Evolutionary conservation across 1,284 basidiomycete species (phyloP).

Genomic region (Lentinus polychrous): DNA sequence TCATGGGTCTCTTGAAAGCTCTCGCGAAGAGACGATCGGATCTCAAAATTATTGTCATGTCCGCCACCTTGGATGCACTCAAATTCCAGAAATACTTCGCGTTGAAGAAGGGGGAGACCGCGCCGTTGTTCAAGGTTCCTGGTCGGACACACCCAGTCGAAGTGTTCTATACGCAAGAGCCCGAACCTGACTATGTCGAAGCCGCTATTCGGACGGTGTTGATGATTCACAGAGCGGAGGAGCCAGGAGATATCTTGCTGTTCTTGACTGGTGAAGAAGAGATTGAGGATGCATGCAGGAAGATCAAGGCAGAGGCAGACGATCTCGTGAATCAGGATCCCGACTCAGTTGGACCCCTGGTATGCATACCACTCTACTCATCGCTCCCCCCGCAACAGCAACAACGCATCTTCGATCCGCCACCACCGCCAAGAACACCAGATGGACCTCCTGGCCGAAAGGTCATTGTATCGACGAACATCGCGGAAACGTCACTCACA

Average conservation of each 20-base stretch:
- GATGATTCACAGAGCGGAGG: conserved; percentile 97
- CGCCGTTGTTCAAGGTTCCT: conserved; percentile 93
- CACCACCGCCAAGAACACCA: conserved; percentile 57
- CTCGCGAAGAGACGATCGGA: conserved; percentile 80
- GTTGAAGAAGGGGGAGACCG: conserved; percentile 40
- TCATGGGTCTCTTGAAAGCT: conserved; percentile 85
- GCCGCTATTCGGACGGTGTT: conserved; percentile 95
- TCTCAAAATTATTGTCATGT: conserved; percentile 98
- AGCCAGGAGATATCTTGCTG: conserved; percentile 87
- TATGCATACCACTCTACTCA: conserved; percentile 91
- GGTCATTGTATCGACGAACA: conserved; percentile 94
- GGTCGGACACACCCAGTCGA: conserved; percentile 97
- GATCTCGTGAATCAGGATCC: conserved; percentile 65
- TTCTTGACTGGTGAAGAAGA: conserved; percentile 99
- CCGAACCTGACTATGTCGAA: conserved; percentile 95
- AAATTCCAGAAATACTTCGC: conserved; percentile 98
- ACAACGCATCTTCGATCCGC: conserved; percentile 90
- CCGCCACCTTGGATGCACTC: conserved; percentile 92
- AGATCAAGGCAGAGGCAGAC: conserved; percentile 88
- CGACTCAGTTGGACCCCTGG: conserved; percentile 76
- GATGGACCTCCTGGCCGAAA: conserved; percentile 86
- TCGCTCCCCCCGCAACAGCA: conserved; percentile 91
- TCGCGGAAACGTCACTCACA: conserved; percentile 96
- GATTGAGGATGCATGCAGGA: conserved; percentile 94
- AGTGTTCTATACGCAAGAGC: conserved; percentile 93